Base-by-base conservation (phyloP, 1,284 basidiomycete genomes). In the Leccinum glutinopallens region DNA sequence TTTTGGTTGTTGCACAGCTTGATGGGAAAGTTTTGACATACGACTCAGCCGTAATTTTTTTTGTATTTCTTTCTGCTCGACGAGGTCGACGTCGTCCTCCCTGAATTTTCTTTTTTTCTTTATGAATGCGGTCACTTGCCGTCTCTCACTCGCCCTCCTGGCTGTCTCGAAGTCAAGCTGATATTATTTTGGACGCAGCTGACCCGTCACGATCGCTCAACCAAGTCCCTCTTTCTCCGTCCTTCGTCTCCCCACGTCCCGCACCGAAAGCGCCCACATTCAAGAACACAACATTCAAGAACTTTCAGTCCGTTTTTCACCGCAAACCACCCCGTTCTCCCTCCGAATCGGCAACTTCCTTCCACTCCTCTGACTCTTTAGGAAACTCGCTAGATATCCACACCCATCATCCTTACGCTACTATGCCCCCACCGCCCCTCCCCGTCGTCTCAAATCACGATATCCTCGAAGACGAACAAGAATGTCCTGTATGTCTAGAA, bases 401-500 rank as follows among this genome's bases (percentile, higher is more conserved):
- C 62, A 58, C 29, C 58, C 65, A 71, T 51, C 69, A 73, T 58
- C 84, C 84, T 3, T 87, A 83, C 79, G 76, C 80, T 22, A 63
- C 80, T 60, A 86, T 87, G 83, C 82, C 81, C 63, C 81, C 84
- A 61, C 82, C 86, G 0, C 87, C 88, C 1, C 77, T 88, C 19
- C 88, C 90, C 25, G 87, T 90, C 67, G 87, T 91, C 61, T 87
- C 89, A 19, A 86, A 77, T 68, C 84, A 84, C 69, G 85, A 87
- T 67, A 67, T 81, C 37, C 76, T 80, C 17, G 91, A 92, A 53
- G 88, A 92, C 57, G 93, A 94, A 71, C 90, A 90, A 54, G 90
- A 91, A 71, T 96, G 94, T 72, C 94, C 94, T 33, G 93, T 96
- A 72, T 96, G 94, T 77, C 87, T 96, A 71, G 94, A 96, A 73